Base-by-base conservation (phyloP, 192 early-diverging fungal species). In the Allomyces macrogynus region DNA sequence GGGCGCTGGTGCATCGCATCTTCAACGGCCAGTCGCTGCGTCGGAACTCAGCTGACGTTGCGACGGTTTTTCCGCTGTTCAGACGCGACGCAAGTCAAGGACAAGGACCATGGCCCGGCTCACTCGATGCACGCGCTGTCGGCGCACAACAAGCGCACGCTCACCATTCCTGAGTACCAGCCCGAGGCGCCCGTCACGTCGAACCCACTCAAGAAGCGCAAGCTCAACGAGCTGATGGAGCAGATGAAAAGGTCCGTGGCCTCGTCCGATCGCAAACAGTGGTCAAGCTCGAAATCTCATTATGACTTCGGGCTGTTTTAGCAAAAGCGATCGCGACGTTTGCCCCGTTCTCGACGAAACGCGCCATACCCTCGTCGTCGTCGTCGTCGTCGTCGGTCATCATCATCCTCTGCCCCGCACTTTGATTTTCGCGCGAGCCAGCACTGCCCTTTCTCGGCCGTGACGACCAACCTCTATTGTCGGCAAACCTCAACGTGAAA, bases 381-480 rank as follows among this genome's bases (percentile, higher is more conserved):
- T n/a, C n/a, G 7, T 8, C 62, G 61, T 24, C 18, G 14, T 25
- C 25, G 62, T 64, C n/a, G n/a, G n/a, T n/a, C n/a, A n/a, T n/a
- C n/a, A n/a, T n/a, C n/a, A n/a, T n/a, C 11, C 40, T 25, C 12
- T 23, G 68, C 24, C 60, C 63, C 70, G 73, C 75, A 8, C 69
- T 67, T n/a, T 64, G 74, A 79, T 8, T 2, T n/a, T 40, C 24
- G 68, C 68, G 43, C 67, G 62, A 18, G 64, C 66, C 8, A 81
- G 81, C 67, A 80, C 77, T 5, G 87, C 86, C 11, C 87, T 90
- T n/a, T 69, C 7, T 40, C 32, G 3, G 79, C 79, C 9, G 68
- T 67, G 16, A 87, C 89, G 16, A 93, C 91, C 16, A 96, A 96
- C 67, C 71, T 95, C 23, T 90, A 86, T 65, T n/a, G 76, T 95